A percentile compares a stretch with the other conserved stretches of the same genome.
Evolutionary conservation across 2,329 filamentous ascomycete species (phyloP).

Genomic region (Aspergillus tanneri): DNA sequence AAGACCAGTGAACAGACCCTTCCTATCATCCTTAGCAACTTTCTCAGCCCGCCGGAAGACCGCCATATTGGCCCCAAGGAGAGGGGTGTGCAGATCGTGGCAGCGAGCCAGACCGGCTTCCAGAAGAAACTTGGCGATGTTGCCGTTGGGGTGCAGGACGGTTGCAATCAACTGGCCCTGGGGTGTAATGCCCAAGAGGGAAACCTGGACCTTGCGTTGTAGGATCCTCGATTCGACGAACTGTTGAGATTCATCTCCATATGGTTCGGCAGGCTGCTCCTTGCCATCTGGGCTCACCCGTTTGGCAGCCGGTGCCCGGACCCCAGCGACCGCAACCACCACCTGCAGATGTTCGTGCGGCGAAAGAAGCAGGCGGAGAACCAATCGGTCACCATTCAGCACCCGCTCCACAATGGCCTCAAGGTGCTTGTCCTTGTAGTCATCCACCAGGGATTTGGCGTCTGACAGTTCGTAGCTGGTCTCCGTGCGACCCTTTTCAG

Average conservation of each 20-base stretch:
- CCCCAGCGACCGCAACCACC: constrained; percentile 82
- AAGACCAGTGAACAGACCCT: constrained; percentile 78
- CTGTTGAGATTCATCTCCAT: constrained; percentile 80
- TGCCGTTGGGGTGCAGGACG: constrained; percentile 84
- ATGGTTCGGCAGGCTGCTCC: constrained; percentile 82
- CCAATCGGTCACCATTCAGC: constrained; percentile 83
- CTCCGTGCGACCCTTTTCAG: constrained; percentile 64
- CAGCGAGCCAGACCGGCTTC: constrained; percentile 87
- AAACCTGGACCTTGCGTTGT: constrained; percentile 79
- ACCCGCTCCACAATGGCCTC: constrained; percentile 89
- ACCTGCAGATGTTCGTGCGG: constrained; percentile 86
- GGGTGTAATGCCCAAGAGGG: constrained; percentile 80
- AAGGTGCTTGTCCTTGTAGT: constrained; percentile 81
- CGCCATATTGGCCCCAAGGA: constrained; percentile 87
- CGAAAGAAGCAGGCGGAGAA: constrained; percentile 75
- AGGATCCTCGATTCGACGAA: constrained; percentile 85
- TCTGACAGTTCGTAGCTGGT: constrained; percentile 79
- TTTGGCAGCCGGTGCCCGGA: constrained; percentile 86
- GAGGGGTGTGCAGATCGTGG: constrained; percentile 91
- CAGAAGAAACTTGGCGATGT: constrained; percentile 87
- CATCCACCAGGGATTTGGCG: constrained; percentile 70
- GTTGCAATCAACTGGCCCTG: constrained; percentile 89
- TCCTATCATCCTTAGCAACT: constrained; percentile 71
- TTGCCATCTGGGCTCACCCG: constrained; percentile 76
- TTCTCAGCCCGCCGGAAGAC: constrained; percentile 82